Evolutionary conservation across 1,139 yeast species (phyloP).

Genomic region (Komagataea norvegica): DNA sequence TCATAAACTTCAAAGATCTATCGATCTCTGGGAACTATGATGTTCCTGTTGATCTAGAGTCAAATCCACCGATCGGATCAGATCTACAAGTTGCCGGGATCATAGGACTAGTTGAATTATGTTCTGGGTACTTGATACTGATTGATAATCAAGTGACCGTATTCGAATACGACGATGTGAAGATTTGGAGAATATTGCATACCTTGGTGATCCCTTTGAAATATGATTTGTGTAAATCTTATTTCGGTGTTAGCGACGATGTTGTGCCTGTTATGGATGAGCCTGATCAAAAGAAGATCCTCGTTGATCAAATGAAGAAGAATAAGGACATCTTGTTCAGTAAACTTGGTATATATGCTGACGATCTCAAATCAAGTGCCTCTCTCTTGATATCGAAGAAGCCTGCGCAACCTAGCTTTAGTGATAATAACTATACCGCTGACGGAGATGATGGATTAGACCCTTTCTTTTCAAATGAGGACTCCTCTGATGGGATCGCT

Average conservation of each 20-base stretch:
- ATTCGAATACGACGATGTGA: slow-evolving; percentile 15
- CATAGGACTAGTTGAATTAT: slow-evolving; percentile 26
- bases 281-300: background rate
- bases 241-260: slow-evolving; percentile 9
- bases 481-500: slow-evolving; percentile 3
- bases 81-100: slow-evolving; percentile 15
- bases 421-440: slow-evolving; percentile 9
- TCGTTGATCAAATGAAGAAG: slow-evolving; percentile 12
- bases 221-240: slow-evolving; percentile 14
- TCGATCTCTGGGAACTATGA: background rate
- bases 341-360: slow-evolving; percentile 24
- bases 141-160: slow-evolving; percentile 19
- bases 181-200: slow-evolving; percentile 23
- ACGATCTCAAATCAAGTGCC: slow-evolving; percentile 24
- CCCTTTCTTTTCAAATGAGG: slow-evolving; percentile 4
- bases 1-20: slow-evolving; percentile 8
- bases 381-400: slow-evolving; percentile 20
- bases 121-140: slow-evolving; percentile 27
- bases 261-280: background rate
- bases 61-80: slow-evolving; percentile 2
- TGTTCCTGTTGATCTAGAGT: slow-evolving; percentile 1
- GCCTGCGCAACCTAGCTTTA: slow-evolving; percentile 11
- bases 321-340: slow-evolving; percentile 22
- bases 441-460: background rate
- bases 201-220: slow-evolving; percentile 27